Percentiles rank a stretch among this genome's conserved stretches.
These are phyloP conservation scores for Lactarius hengduanensis DNA, from an alignment of 768 basidiomycete species.

Conservation along the genomic window DNA sequence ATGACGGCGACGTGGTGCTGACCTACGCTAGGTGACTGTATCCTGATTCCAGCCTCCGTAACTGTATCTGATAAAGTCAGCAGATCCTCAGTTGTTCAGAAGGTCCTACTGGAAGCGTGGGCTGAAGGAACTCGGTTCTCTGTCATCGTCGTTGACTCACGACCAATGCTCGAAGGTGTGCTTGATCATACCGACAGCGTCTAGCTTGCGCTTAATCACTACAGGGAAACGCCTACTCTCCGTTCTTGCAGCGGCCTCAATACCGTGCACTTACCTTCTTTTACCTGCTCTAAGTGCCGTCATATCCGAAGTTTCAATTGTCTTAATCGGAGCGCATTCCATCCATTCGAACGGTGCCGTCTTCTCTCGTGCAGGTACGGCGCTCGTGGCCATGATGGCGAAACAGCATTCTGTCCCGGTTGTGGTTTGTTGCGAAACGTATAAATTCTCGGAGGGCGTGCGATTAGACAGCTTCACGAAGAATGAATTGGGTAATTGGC, in stretches of 20 bases:
- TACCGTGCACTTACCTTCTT: slow-evolving; percentile 91
- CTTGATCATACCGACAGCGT: slow-evolving; percentile 12
- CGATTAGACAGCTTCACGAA: slow-evolving; percentile 93
- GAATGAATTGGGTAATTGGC: slow-evolving; percentile 83
- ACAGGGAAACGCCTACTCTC: slow-evolving; percentile 77
- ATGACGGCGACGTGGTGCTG: slow-evolving; percentile 87
- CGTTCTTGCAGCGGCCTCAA: slow-evolving; percentile 61
- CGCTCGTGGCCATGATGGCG: slow-evolving; percentile 95
- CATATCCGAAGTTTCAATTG: slow-evolving; percentile 77
- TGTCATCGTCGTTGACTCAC: slow-evolving; percentile 92
- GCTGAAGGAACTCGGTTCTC: slow-evolving; percentile 75
- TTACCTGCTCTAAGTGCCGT: slow-evolving; percentile 80
- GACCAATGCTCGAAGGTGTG: slow-evolving; percentile 87
- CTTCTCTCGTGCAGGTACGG: slow-evolving; percentile 92
- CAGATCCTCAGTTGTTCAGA: slow-evolving; percentile 94
- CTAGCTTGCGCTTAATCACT: slow-evolving; percentile 2
- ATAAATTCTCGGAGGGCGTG: slow-evolving; percentile 94
- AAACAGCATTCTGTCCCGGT: slow-evolving; percentile 88
- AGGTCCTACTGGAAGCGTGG: slow-evolving; percentile 77
- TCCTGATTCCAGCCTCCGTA: slow-evolving; percentile 1
- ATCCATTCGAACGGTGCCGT: slow-evolving; percentile 94
- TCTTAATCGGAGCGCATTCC: slow-evolving; percentile 91
- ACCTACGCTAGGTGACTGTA: slow-evolving; percentile 79
- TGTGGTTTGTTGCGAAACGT: slow-evolving; percentile 96
- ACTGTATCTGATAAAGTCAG: slow-evolving; percentile 11